Conservation (phyloP, 179 eudicot species). For the Gypsophila paniculata region DNA sequence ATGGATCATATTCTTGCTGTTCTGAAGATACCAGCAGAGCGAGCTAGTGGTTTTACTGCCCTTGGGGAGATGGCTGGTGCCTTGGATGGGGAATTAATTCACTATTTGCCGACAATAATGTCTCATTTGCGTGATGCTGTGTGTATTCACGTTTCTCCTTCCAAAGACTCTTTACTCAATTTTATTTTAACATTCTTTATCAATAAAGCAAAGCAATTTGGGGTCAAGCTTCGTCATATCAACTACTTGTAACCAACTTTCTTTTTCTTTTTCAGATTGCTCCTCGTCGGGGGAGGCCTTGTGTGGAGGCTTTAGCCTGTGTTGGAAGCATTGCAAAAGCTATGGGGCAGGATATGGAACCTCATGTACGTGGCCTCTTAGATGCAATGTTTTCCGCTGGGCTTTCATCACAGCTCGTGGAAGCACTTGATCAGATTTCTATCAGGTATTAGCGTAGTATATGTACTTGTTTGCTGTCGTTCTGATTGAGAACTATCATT, state of each 20-base stretch:
- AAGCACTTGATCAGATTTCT: slow-evolving; percentile 73
- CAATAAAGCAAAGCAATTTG: neutral
- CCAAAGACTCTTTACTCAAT: slow-evolving; percentile 6
- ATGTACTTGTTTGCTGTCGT: slow-evolving; percentile 3
- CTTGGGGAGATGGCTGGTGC: slow-evolving; percentile 99
- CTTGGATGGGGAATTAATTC: slow-evolving; percentile 82
- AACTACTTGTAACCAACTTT: neutral
- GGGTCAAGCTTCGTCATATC: neutral
- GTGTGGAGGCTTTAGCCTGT: slow-evolving; percentile 88
- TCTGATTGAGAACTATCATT: neutral
- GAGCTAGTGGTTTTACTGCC: slow-evolving; percentile 92
- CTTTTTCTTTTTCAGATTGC: slow-evolving; percentile 56
- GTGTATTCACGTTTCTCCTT: slow-evolving; percentile 25
- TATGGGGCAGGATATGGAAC: slow-evolving; percentile 84
- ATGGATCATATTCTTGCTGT: slow-evolving; percentile 96
- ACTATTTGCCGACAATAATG: slow-evolving; percentile 98
- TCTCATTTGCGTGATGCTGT: slow-evolving; percentile 96
- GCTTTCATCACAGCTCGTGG: slow-evolving; percentile 71
- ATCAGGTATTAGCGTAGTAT: slow-evolving; percentile 45
- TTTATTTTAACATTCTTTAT: slow-evolving; percentile 1
- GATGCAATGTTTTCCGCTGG: slow-evolving; percentile 93
- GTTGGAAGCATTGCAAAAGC: slow-evolving; percentile 90
- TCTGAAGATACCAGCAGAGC: slow-evolving; percentile 85
- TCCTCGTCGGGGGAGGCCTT: slow-evolving; percentile 93
- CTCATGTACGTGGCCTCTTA: slow-evolving; percentile 75